Base-by-base conservation (phyloP, 1,284 basidiomycete species). In the Trametes hirsuta region DNA sequence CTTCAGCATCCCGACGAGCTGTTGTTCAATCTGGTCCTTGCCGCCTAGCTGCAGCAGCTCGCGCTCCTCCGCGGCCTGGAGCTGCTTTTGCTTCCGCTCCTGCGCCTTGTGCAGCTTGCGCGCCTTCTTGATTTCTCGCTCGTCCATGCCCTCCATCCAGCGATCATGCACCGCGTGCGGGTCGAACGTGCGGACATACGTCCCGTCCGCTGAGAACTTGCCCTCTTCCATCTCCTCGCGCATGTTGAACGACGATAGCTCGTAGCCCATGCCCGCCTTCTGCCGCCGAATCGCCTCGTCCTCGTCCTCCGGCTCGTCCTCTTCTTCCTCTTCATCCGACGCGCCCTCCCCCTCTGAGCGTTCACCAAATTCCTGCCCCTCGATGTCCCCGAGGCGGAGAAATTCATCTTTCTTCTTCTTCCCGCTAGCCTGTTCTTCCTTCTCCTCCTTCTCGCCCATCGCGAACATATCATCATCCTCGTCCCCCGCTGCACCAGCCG, bases 171-270 rank as follows among this genome's bases (percentile, higher is more conserved):
- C 85, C 15, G 91, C 94, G 71, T 95, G 91, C 6, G 92, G 91
- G 75, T 99, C 96, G 66, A 90, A 90, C 50, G 94, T 88, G 58
- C 87, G 86, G 55, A 95, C 84, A 73, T 96, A 98, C 59, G 77
- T 87, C 47, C 97, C 97, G 69, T 98, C 97, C 58, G 91, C 93
- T 10, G 95, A 91, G 78, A 99, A 98, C 69, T 95, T 93, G 36
- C 97, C 97, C 73, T 97, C 94, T 69, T 93, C 88, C 90, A 99
- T 96, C 82, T 99, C 97, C 66, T 93, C 90, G 66, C 95, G 92
- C 97, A 99, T 98, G 75, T 99, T 98, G 85, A 99, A 99, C 35
- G 92, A 91, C 8, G 94, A 96, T 12, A 98, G 74, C 69, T 96
- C 92, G 75, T 81, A 95, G 1, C 96, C 97, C 95, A 97, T 97